phyloP scores from a whole-genome alignment of 2,329 filamentous ascomycete species.

The Xylaria sp. region DNA sequence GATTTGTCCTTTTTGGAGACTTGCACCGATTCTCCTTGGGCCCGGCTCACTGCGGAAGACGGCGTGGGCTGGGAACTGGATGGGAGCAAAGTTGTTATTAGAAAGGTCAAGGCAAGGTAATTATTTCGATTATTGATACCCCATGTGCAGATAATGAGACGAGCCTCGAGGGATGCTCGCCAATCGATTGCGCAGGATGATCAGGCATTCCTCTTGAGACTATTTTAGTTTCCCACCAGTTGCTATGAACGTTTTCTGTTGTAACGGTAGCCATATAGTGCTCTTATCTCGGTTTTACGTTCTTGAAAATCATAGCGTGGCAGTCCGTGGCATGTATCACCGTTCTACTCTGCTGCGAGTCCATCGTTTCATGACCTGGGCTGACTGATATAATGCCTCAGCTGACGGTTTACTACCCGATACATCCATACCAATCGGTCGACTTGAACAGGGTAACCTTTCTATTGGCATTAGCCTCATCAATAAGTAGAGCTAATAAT shows the following conservation, averaged over 20 bases:
- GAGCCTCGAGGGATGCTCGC: background rate
- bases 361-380: no score
- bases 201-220: constrained; percentile 1
- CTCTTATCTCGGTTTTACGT: background rate
- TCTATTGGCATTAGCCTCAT: background rate
- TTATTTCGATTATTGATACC: constrained; percentile 44
- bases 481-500: constrained; percentile 2
- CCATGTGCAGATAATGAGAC: constrained; percentile 24
- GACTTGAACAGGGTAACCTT: background rate
- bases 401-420: background rate
- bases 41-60: constrained; percentile 71
- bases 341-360: background rate
- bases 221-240: constrained; percentile 10
- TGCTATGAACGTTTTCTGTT: background rate
- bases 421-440: background rate
- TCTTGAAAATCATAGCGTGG: background rate
- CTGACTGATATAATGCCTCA: no score
- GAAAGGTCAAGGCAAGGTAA: constrained; percentile 60
- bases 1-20: constrained; percentile 75
- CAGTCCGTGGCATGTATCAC: background rate
- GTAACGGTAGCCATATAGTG: background rate
- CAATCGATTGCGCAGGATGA: background rate
- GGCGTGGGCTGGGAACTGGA: constrained; percentile 88
- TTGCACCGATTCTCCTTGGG: constrained; percentile 76
- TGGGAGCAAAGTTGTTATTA: constrained; percentile 78